phyloP scores from a whole-genome alignment of 1,139 yeast genomes.

The Kurtzmaniella quercitrusa region DNA sequence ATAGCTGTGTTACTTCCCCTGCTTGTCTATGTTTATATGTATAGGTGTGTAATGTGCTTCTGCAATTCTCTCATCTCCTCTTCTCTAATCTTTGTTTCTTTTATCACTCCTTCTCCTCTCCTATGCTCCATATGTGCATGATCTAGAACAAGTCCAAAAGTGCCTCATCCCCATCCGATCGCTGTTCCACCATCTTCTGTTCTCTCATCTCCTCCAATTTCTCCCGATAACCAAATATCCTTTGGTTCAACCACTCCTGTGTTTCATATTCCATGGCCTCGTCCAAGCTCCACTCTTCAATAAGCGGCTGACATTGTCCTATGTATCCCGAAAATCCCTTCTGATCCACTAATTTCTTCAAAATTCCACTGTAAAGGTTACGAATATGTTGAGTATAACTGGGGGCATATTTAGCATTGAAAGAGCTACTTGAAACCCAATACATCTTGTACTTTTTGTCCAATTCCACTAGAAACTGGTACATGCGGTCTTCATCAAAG shows the following conservation, averaged over 20 bases:
- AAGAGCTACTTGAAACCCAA: conserved; percentile 20
- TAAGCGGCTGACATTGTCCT: conserved; percentile 30
- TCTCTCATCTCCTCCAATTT: conserved; percentile 24
- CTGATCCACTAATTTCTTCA: conserved; percentile 24
- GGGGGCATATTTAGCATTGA: conserved; percentile 17
- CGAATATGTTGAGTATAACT: conserved; percentile 7
- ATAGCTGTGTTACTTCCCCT: no score
- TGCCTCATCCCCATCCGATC: conserved; percentile 23
- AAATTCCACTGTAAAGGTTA: conserved; percentile 16
- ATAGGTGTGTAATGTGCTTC: no score
- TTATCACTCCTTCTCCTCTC: no score
- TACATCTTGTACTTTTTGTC: conserved; percentile 18
- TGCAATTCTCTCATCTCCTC: no score
- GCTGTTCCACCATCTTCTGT: conserved; percentile 24
- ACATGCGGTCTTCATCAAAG: conserved; percentile 14
- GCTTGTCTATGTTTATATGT: no score
- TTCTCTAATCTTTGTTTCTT: no score
- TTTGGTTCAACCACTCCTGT: conserved; percentile 18
- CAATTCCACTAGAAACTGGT: conserved; percentile 20
- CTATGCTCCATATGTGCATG: background rate
- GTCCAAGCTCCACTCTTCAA: conserved; percentile 37
- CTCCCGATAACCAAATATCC: conserved; percentile 19
- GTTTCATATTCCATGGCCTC: conserved; percentile 22
- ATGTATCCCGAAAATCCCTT: conserved; percentile 25
- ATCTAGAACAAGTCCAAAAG: conserved; percentile 29